A percentile compares a stretch with the other conserved stretches of the same genome.
Evolutionary conservation across 2,329 filamentous ascomycete species (phyloP).

Genomic region (Trichophyton benhamiae): DNA sequence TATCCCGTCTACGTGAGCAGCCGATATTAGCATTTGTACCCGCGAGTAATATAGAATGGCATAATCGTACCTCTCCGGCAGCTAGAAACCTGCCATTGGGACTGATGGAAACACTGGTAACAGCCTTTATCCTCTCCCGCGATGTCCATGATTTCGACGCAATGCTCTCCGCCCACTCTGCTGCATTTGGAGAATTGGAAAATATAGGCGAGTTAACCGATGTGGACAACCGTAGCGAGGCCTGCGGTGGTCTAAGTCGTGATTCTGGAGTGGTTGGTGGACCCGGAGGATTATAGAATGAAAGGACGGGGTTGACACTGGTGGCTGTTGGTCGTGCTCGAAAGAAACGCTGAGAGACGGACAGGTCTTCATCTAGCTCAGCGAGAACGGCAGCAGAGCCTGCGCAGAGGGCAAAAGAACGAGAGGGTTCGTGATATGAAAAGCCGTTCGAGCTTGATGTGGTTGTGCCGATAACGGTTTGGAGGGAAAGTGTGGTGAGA

Average conservation of each 20-base stretch:
- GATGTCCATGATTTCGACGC: conserved; percentile 68
- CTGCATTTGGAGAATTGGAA: conserved; percentile 15
- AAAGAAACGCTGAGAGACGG: conserved; percentile 72
- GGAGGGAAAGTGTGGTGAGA: conserved; percentile 51
- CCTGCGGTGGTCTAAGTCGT: conserved; percentile 46
- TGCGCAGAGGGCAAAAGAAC: conserved; percentile 75
- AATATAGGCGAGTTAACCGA: conserved; percentile 32
- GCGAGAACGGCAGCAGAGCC: conserved; percentile 89
- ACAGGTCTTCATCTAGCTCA: conserved; percentile 54
- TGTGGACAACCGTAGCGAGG: conserved; percentile 23
- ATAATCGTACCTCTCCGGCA: conserved; percentile 59
- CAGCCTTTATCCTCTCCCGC: conserved; percentile 84
- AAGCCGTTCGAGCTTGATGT: conserved; percentile 76
- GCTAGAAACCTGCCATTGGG: conserved; percentile 77
- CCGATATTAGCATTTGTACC: conserved; percentile 4
- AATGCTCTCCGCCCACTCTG: conserved; percentile 46
- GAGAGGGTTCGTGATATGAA: conserved; percentile 59
- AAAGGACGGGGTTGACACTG: conserved; percentile 50
- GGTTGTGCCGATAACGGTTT: conserved; percentile 82
- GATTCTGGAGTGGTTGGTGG: conserved; percentile 44
- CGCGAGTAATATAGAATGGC: not conserved
- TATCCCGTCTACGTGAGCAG: conserved; percentile 59
- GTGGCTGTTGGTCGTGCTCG: conserved; percentile 62
- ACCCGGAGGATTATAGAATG: conserved; percentile 44
- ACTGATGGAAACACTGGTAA: conserved; percentile 80